Evolutionary conservation across 331 rosid genomes (phyloP).

Genomic region (Quercus tomentella): DNA sequence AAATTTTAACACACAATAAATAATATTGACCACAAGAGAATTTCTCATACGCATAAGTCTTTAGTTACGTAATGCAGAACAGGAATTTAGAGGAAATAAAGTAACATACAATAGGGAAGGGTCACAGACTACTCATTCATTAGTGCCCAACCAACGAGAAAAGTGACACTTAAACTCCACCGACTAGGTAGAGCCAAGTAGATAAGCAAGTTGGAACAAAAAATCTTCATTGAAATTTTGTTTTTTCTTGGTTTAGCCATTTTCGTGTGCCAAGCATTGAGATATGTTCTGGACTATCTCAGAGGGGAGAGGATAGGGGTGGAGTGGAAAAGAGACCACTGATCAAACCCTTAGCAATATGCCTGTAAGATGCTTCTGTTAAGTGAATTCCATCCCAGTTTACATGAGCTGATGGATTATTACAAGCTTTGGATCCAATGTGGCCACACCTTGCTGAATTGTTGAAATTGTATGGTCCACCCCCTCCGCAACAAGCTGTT

Average conservation of each 20-base stretch:
- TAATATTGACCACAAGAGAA: too few relatives aligned
- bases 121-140: neutral
- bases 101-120: too few relatives aligned
- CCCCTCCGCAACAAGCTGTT: slow-evolving; percentile 45
- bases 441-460: slow-evolving; percentile 33
- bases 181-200: neutral
- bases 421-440: slow-evolving; percentile 18
- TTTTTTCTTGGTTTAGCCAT: neutral
- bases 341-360: slow-evolving; percentile 24
- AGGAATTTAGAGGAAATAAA: too few relatives aligned
- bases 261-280: neutral
- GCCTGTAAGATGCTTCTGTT: slow-evolving; percentile 40
- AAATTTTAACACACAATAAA: too few relatives aligned
- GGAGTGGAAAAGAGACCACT: slow-evolving; percentile 30
- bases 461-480: slow-evolving; percentile 42
- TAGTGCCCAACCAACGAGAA: neutral
- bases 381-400: slow-evolving; percentile 73
- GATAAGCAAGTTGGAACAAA: neutral
- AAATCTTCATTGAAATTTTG: too few relatives aligned
- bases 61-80: too few relatives aligned
- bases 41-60: too few relatives aligned
- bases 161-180: neutral
- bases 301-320: slow-evolving; percentile 27
- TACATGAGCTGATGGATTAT: slow-evolving; percentile 25
- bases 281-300: neutral